Evolutionary conservation across 2,329 filamentous ascomycete species (phyloP).

Genomic region (Berkeleyomyces basicola): DNA sequence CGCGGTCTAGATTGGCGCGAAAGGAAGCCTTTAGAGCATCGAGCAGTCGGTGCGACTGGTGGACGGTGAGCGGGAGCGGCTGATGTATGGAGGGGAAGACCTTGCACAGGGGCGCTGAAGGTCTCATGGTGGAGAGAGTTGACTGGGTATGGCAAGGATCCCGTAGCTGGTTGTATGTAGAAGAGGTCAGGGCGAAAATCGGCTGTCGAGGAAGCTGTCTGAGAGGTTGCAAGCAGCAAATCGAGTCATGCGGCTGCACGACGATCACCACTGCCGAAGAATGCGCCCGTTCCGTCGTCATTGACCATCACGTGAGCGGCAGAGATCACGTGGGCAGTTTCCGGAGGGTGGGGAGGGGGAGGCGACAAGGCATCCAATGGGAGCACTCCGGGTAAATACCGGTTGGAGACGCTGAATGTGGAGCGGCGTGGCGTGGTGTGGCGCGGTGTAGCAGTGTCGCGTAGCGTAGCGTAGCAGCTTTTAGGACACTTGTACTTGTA

Average conservation of each 20-base stretch:
- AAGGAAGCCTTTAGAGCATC: constrained; percentile 40
- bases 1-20: constrained; percentile 38
- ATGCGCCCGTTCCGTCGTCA: not conserved
- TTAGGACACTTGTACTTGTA: not conserved
- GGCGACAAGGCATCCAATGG: not conserved
- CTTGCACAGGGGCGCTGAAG: constrained; percentile 14
- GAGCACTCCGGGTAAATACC: not conserved
- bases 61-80: constrained; percentile 32
- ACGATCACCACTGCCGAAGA: too few relatives aligned
- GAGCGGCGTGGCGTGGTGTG: not conserved
- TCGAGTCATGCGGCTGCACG: too few relatives aligned
- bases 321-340: not conserved
- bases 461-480: not conserved
- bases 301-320: not conserved
- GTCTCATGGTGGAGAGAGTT: constrained; percentile 2
- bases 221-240: not conserved
- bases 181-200: not conserved
- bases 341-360: not conserved
- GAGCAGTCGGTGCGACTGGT: constrained; percentile 38
- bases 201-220: not conserved
- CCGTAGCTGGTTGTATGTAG: not conserved
- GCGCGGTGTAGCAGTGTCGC: not conserved
- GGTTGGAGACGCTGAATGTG: not conserved
- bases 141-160: not conserved
- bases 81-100: constrained; percentile 33